These are phyloP conservation scores for Panaeolus papilionaceus DNA, from an alignment of 768 basidiomycete species.

Conservation along the genomic window DNA sequence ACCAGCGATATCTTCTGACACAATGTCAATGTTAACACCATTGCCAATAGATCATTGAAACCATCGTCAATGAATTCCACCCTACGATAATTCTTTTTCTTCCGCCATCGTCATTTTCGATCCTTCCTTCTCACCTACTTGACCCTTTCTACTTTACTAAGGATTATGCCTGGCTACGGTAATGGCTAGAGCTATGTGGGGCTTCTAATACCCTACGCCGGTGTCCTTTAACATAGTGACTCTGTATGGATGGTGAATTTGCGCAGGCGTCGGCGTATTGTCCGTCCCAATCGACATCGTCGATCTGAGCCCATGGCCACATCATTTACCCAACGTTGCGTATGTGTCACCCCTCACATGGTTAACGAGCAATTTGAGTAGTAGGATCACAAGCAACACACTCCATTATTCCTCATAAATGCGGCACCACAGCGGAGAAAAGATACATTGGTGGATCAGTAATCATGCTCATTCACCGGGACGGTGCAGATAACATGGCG, in stretches of 20 bases:
- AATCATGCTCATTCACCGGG: background rate
- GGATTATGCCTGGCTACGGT: too few species aligned
- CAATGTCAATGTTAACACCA: slow-evolving; percentile 33
- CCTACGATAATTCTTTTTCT: too few species aligned
- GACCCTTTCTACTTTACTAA: too few species aligned
- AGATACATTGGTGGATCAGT: slow-evolving; percentile 2
- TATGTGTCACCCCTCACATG: background rate
- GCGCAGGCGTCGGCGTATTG: too few species aligned
- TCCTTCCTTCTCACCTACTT: slow-evolving; percentile 49
- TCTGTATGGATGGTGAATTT: too few species aligned
- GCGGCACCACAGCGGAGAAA: slow-evolving; percentile 76
- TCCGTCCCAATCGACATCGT: slow-evolving; percentile 14
- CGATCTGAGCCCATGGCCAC: slow-evolving; percentile 17
- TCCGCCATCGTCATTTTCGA: too few species aligned
- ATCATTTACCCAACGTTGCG: background rate
- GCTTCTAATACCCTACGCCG: too few species aligned
- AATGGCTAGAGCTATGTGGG: too few species aligned
- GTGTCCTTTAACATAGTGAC: too few species aligned
- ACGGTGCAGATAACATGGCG: background rate
- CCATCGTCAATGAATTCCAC: too few species aligned
- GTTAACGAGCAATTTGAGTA: background rate
- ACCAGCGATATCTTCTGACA: background rate
- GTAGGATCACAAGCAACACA: slow-evolving; percentile 14
- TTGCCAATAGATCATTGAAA: slow-evolving; percentile 69
- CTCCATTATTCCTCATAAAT: slow-evolving; percentile 93